A percentile compares a stretch with the other conserved stretches of the same genome.
Evolutionary conservation across 2,329 filamentous ascomycete species (phyloP).

Genomic region (Lachnellula hyalina): DNA sequence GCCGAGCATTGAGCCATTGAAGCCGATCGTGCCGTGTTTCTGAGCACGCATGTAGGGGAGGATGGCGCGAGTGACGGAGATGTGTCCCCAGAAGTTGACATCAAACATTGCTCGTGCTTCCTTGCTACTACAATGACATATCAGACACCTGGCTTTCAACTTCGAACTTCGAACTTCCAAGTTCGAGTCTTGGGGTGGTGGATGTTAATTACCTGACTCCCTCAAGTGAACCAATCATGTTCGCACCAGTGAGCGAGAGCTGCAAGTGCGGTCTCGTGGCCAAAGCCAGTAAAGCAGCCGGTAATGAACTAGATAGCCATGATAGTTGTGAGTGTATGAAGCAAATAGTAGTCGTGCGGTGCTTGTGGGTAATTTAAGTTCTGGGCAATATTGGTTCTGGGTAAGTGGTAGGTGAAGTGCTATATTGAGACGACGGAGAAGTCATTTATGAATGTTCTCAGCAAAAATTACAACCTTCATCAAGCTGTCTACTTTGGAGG

Average conservation of each 20-base stretch:
- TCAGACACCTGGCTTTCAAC: neutral
- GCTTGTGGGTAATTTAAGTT: too few relatives aligned
- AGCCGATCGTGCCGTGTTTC: conserved; percentile 31
- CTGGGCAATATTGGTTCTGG: too few relatives aligned
- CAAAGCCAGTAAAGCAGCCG: conserved; percentile 14
- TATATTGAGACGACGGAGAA: too few relatives aligned
- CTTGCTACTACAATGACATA: neutral
- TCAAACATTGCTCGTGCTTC: conserved; percentile 34
- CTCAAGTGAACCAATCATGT: conserved; percentile 16
- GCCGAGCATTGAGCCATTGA: neutral
- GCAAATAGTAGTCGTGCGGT: too few relatives aligned
- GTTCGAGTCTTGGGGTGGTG: neutral
- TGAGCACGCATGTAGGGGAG: conserved; percentile 41
- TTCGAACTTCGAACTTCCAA: too few relatives aligned
- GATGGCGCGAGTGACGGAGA: conserved; percentile 44
- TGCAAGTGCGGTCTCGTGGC: conserved; percentile 7
- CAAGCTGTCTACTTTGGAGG: too few relatives aligned
- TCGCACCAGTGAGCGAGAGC: conserved; percentile 29
- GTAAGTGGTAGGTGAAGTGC: too few relatives aligned
- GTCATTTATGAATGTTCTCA: too few relatives aligned
- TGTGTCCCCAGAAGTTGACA: conserved; percentile 48
- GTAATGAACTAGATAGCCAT: conserved; percentile 15
- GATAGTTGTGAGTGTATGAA: neutral
- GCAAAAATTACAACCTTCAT: too few relatives aligned
- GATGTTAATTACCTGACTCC: neutral